Conservation (phyloP, 75 land plant species). For the Pinus albicaulis region DNA sequence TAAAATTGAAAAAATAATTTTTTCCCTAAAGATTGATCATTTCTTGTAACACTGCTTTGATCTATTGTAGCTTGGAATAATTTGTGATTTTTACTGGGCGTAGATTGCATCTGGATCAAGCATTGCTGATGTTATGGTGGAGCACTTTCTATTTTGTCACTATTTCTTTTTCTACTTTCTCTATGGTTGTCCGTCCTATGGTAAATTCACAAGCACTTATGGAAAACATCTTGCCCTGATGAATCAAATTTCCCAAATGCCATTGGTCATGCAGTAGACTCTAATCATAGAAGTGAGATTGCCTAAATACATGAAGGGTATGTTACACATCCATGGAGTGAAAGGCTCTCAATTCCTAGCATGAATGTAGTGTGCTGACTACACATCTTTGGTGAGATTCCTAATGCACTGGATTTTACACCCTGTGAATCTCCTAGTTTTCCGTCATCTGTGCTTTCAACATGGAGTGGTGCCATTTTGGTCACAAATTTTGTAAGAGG, state of each 20-base stretch:
- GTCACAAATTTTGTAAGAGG: background rate
- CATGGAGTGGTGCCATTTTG: background rate
- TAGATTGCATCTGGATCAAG: too few species aligned
- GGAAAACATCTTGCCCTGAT: background rate
- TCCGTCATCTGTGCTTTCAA: background rate
- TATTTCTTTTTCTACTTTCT: too few species aligned
- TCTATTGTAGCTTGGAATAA: too few species aligned
- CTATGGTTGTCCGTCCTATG: too few species aligned
- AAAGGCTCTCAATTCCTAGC: background rate
- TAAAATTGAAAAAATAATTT: too few species aligned
- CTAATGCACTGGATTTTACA: background rate
- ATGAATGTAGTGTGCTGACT: background rate
- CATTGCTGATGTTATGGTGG: too few species aligned
- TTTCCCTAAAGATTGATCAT: too few species aligned
- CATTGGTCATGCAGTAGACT: background rate
- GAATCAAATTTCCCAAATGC: background rate
- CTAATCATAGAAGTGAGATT: too few species aligned
- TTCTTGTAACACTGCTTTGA: too few species aligned
- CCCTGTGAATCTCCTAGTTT: background rate
- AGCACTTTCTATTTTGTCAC: too few species aligned
- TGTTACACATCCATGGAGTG: background rate
- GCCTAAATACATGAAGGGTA: too few species aligned
- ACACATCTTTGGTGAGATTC: background rate
- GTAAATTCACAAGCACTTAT: background rate
- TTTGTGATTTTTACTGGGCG: too few species aligned